Base-by-base conservation (phyloP, 768 basidiomycete genomes). In the Favolaschia claudopus region DNA sequence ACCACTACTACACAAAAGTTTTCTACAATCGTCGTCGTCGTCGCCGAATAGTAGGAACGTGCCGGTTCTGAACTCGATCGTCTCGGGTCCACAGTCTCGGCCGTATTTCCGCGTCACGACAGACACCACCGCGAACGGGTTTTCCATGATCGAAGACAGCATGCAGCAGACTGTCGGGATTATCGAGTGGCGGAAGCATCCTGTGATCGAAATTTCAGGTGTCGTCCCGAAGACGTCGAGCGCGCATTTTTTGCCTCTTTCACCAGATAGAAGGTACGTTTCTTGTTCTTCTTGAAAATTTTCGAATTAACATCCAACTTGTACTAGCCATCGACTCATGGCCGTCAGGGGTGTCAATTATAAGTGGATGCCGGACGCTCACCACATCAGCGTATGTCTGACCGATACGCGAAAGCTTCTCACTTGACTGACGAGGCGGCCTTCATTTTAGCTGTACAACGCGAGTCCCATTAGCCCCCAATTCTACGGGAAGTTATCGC, bases 81-180 rank as follows among this genome's bases (percentile, higher is more conserved):
- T 81, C 43, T 52, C 75, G 42, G 78, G 77, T 2, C 74, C 81
- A 0, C 71, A 72, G 58, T 66, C 67, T 27, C 74, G 74, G 64
- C 72, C 73, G 14, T 70, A 65, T n/a, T 80, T 78, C 66, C 75
- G 74, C 50, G 43, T 81, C 60, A 70, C 63, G 22, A 79, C 78
- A n/a, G 71, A 73, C 52, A 50, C 73, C 22, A 66, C 68, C 12
- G 62, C 65, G 3, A 69, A 72, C 19, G 72, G 70, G 1, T 69
- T 70, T 53, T 79, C 78, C 8, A 48, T 79, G 32, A 66, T 78
- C 62, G 75, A 76, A 54, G 73, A 76, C 52, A 64, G 64, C 5
- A 67, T 70, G 14, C 70, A 71, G 36, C 68, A 70, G 25, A 72
- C 65, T 22, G 59, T 77, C 44, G 79, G 74, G 7, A 67, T 77